Base-by-base conservation (phyloP, 202 grass and related monocot genomes). In the Hordeum pubiflorum region DNA sequence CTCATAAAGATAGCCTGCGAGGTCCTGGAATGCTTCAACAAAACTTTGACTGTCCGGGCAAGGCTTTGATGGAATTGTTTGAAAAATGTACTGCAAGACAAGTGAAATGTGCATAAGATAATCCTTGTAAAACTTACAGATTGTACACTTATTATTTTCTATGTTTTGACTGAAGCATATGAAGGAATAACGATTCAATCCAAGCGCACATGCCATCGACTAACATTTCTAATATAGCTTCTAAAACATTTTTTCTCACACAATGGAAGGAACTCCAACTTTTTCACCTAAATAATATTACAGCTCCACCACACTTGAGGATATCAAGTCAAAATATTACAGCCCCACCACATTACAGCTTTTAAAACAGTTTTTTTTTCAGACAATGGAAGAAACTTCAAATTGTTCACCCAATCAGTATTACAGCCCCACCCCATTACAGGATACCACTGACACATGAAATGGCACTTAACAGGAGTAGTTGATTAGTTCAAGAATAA, bases 21-120 rank as follows among this genome's bases (percentile, higher is more conserved):
- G 64, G 60, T 64, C 48, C 82, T 44, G 6, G 95, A 95, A 78
- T 69, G 63, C 91, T 91, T 91, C 90, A 98, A 58, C 58, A 95
- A 63, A 10, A 82, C 82, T 81, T 85, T 95, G 50, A 98, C 80
- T 77, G 69, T 62, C 17, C 12, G 17, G 57, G 83, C 90, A 74
- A 98, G 92, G 61, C 88, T 89, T 34, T 63, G 52, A 61, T 98
- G 96, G 82, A 90, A 95, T 85, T 91, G 88, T 84, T 93, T 90
- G 79, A 98, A 95, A 80, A 98, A 98, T 55, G 96, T 93, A 77
- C 94, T 94, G 76, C 60, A 82, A 46, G 3, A 81, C 2, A 2
- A 63, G 54, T 31, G 20, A 54, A 52, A 79, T 86, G 60, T 29
- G 59, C 63, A 60, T 56, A 82, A 40, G 56, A 44, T 43, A 38